Base-by-base conservation (phyloP, 805 yeast species). In the Blastobotrys attinorum region DNA sequence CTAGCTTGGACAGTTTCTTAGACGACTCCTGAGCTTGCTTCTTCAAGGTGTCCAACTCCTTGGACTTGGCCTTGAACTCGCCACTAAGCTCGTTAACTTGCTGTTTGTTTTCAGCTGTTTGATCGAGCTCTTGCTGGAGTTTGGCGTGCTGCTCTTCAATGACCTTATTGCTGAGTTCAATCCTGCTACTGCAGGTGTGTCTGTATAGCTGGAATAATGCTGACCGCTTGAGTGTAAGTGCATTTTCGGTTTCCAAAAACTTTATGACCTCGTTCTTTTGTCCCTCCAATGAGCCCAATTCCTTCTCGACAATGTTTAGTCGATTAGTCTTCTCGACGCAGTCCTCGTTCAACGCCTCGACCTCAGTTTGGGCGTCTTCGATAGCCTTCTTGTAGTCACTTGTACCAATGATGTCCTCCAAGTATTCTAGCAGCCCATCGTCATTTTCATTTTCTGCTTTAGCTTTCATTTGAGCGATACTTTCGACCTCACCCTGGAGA, bases 401-500 rank as follows among this genome's bases (percentile, higher is more conserved):
- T 0, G 99, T 94, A 3, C 98, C 99, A 44, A 94, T 92, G 39
- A 92, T 90, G 66, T 94, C 98, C 59, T 92, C 99, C 47, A 92
- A 65, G 59, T 92, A 92, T 58, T 94, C 99, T 32, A 92, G 65
- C 22, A 92, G 68, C 0, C 99, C 99, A 59, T 92, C 97, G 55
- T 90, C 97, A 50, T 78, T 78, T 42, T 86, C 95, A 40, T 71
- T 76, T 56, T 92, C 97, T 0, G 97, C 97, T 58, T 90, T 92
- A 8, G 99, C 84, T 59, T 90, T 90, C 99, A 92, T 94, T 61
- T 92, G 97, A 0, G 98, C 97, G 57, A 92, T 92, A 51, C 89
- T 82, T 66, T 92, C 99, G 35, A 92, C 98, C 61, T 92, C 99
- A 60, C 99, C 99, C 65, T 92, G 99, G 37, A 92, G 68, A 58